Conservation (phyloP, 2,329 filamentous ascomycete genomes). For the Colletotrichum orchidophilum region DNA sequence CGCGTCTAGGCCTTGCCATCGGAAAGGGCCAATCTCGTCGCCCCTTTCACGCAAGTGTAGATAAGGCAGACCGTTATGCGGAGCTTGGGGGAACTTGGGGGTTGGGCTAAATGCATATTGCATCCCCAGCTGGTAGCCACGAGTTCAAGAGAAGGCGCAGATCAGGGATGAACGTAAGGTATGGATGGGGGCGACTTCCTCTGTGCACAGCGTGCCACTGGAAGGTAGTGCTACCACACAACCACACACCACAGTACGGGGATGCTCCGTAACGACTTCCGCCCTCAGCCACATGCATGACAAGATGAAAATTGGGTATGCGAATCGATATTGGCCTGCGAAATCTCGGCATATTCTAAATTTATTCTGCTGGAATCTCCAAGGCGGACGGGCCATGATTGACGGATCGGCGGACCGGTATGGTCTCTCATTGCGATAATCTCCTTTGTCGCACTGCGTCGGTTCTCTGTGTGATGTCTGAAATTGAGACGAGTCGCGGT, state of each 20-base stretch:
- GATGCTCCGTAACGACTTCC: not conserved
- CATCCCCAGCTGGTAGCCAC: not conserved
- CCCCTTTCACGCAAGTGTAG: not conserved
- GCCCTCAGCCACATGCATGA: slow-evolving; percentile 21
- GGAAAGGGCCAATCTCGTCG: not conserved
- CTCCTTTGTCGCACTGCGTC: not conserved
- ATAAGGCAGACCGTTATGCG: not conserved
- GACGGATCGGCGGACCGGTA: slow-evolving; percentile 10
- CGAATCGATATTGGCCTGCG: slow-evolving; percentile 17
- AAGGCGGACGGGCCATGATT: not conserved
- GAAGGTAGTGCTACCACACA: not conserved
- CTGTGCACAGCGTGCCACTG: not conserved
- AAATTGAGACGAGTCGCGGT: not conserved
- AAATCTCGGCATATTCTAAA: slow-evolving; percentile 30
- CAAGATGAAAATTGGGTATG: slow-evolving; percentile 30
- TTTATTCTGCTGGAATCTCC: slow-evolving; percentile 17
- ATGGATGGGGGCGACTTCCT: not conserved
- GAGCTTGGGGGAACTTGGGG: not conserved
- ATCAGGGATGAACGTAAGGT: slow-evolving; percentile 14
- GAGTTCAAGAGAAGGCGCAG: slow-evolving; percentile 1
- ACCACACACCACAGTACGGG: not conserved
- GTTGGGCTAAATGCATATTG: not conserved
- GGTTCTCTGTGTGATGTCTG: not conserved
- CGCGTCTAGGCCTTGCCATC: slow-evolving; percentile 12
- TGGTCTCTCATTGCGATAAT: slow-evolving; percentile 22